phyloP scores from a whole-genome alignment of 805 yeast species.

The Teunomyces lycoperdinae region DNA sequence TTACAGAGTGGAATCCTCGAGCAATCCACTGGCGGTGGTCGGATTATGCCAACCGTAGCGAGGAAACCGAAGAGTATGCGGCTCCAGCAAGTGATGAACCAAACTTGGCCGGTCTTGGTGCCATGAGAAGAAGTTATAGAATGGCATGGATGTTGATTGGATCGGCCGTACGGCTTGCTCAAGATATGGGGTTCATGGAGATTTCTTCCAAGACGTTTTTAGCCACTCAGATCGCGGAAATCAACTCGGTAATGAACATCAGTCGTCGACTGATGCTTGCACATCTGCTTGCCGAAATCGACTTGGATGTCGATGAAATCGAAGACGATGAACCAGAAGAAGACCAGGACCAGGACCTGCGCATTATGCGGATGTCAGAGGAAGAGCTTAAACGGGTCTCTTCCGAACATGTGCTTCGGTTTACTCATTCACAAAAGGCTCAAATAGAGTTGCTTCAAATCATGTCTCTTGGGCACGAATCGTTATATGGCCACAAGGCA shows the following conservation, averaged over 20 bases:
- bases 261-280: slow-evolving; percentile 77
- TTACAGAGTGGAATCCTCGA: slow-evolving; percentile 95
- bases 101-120: slow-evolving; percentile 71
- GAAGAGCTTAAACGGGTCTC: slow-evolving; percentile 28
- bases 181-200: slow-evolving; percentile 79
- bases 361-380: slow-evolving; percentile 30
- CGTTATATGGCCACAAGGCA: slow-evolving; percentile 67
- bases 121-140: slow-evolving; percentile 81
- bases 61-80: slow-evolving; percentile 27
- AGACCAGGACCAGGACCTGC: slow-evolving; percentile 24
- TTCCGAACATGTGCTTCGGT: slow-evolving; percentile 38
- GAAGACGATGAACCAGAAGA: slow-evolving; percentile 32
- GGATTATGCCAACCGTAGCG: slow-evolving; percentile 72
- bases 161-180: slow-evolving; percentile 80
- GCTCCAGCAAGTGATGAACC: slow-evolving; percentile 29
- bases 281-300: slow-evolving; percentile 67
- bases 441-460: slow-evolving; percentile 77
- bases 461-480: slow-evolving; percentile 78
- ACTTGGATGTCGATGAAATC: slow-evolving; percentile 45
- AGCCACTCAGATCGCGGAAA: slow-evolving; percentile 84
- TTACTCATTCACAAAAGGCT: slow-evolving; percentile 67
- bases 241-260: slow-evolving; percentile 76
- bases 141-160: slow-evolving; percentile 96
- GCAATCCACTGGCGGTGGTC: slow-evolving; percentile 88
- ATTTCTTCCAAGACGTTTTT: slow-evolving; percentile 69